Percentiles rank a stretch among this genome's conserved stretches.
Evolutionary conservation across 1,284 basidiomycete genomes (phyloP).

Genomic region (Hemileccinum hortonii): DNA sequence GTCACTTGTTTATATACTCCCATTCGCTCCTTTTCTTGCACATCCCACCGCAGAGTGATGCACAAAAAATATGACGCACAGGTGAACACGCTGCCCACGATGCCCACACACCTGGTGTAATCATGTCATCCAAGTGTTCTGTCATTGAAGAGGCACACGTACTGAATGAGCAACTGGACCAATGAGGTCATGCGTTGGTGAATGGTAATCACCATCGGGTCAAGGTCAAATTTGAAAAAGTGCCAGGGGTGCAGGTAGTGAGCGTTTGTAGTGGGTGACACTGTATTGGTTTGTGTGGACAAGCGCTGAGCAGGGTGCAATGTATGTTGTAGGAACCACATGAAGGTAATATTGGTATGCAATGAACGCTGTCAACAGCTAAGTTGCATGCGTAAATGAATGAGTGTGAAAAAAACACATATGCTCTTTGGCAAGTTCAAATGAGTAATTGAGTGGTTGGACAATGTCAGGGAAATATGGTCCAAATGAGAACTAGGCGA

Average conservation of each 20-base stretch:
- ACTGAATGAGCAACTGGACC: slow-evolving; percentile 80
- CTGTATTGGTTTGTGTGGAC: slow-evolving; percentile 92
- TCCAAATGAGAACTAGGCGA: slow-evolving; percentile 96
- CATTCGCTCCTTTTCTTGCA: slow-evolving; percentile 7
- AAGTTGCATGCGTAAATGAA: neutral
- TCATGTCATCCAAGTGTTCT: neutral
- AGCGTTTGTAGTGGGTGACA: slow-evolving; percentile 88
- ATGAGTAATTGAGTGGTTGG: slow-evolving; percentile 91
- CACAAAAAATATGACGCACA: slow-evolving; percentile 77
- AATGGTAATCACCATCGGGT: slow-evolving; percentile 84
- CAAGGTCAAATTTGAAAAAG: slow-evolving; percentile 96
- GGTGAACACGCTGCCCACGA: slow-evolving; percentile 80
- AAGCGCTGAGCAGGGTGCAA: slow-evolving; percentile 61
- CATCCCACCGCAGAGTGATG: slow-evolving; percentile 50
- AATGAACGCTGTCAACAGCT: slow-evolving; percentile 64
- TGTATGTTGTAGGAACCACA: slow-evolving; percentile 93
- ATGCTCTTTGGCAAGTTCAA: slow-evolving; percentile 82
- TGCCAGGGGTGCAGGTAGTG: slow-evolving; percentile 82
- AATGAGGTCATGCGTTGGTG: slow-evolving; percentile 84
- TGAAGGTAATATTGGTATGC: slow-evolving; percentile 97
- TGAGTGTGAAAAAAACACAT: slow-evolving; percentile 34
- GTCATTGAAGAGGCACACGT: slow-evolving; percentile 26
- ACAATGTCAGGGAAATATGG: slow-evolving; percentile 94
- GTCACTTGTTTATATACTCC: slow-evolving; percentile 10
- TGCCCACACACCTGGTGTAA: slow-evolving; percentile 59